Evolutionary conservation across 2,329 filamentous ascomycete genomes (phyloP).

Genomic region (Fulvia fulva): DNA sequence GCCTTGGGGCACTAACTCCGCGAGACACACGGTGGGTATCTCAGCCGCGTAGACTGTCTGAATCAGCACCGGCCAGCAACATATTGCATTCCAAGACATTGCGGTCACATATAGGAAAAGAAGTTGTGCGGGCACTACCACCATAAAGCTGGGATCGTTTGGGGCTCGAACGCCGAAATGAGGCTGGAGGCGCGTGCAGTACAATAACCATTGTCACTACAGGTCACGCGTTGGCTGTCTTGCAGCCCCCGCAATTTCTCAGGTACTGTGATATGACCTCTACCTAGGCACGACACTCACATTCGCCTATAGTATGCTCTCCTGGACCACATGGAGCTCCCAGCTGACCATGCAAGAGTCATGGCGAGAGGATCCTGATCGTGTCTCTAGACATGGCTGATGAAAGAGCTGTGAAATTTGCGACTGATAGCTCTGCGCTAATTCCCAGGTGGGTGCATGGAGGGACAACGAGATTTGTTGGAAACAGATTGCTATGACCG

Average conservation of each 20-base stretch:
- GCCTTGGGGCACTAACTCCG: not conserved
- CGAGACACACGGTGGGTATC: not conserved
- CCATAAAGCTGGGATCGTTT: not conserved
- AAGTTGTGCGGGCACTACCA: not conserved
- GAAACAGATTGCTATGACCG: not conserved
- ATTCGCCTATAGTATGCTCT: not conserved
- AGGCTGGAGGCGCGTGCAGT: not conserved
- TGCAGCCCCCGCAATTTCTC: not conserved
- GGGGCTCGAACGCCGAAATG: not conserved
- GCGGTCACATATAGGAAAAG: not conserved
- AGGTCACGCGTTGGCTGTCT: not conserved
- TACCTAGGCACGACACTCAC: not conserved
- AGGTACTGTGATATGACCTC: not conserved
- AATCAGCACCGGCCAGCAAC: not conserved
- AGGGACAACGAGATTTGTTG: not conserved
- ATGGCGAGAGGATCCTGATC: not conserved
- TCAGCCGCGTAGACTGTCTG: not conserved
- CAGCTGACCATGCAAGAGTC: not conserved
- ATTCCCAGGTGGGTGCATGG: not conserved
- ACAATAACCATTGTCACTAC: constrained; percentile 1
- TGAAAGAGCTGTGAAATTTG: not conserved
- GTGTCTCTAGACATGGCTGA: not conserved
- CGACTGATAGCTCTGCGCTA: not conserved
- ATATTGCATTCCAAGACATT: not conserved
- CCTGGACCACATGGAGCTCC: not conserved